These are phyloP conservation scores for Leccinum truebloodii DNA, from an alignment of 768 basidiomycete species.

Conservation along the genomic window DNA sequence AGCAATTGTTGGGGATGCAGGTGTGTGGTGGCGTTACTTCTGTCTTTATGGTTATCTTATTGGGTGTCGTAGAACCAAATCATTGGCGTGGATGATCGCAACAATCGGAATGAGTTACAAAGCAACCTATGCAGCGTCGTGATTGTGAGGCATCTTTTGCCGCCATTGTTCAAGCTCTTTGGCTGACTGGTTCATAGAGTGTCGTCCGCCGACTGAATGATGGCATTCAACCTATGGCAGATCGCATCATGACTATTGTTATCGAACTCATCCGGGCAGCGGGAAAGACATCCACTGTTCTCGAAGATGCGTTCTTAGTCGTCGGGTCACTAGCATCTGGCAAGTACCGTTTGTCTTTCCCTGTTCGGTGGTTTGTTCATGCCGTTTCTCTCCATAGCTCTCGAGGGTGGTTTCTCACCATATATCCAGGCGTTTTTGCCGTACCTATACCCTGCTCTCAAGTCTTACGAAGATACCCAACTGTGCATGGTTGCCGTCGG, in stretches of 20 bases:
- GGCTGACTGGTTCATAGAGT: slow-evolving; percentile 48
- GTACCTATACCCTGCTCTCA: slow-evolving; percentile 85
- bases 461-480: slow-evolving; percentile 92
- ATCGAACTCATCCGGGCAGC: slow-evolving; percentile 84
- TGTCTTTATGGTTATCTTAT: not conserved
- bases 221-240: slow-evolving; percentile 85
- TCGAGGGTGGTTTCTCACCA: slow-evolving; percentile 75
- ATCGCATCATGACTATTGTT: slow-evolving; percentile 92
- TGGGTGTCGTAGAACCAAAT: slow-evolving; percentile 72
- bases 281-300: slow-evolving; percentile 89
- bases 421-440: slow-evolving; percentile 87
- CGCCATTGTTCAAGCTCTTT: not conserved
- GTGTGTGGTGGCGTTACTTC: slow-evolving; percentile 44
- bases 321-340: slow-evolving; percentile 85
- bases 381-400: slow-evolving; percentile 43
- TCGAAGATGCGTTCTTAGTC: slow-evolving; percentile 96
- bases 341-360: slow-evolving; percentile 27
- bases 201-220: slow-evolving; percentile 82
- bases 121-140: slow-evolving; percentile 92
- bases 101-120: slow-evolving; percentile 99
- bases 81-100: slow-evolving; percentile 91
- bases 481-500: slow-evolving; percentile 95
- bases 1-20: slow-evolving; percentile 82
- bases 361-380: not conserved
- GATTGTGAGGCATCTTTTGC: slow-evolving; percentile 54